Base-by-base conservation (phyloP, 2,329 filamentous ascomycete genomes). In the Phialocephala subalpina region DNA sequence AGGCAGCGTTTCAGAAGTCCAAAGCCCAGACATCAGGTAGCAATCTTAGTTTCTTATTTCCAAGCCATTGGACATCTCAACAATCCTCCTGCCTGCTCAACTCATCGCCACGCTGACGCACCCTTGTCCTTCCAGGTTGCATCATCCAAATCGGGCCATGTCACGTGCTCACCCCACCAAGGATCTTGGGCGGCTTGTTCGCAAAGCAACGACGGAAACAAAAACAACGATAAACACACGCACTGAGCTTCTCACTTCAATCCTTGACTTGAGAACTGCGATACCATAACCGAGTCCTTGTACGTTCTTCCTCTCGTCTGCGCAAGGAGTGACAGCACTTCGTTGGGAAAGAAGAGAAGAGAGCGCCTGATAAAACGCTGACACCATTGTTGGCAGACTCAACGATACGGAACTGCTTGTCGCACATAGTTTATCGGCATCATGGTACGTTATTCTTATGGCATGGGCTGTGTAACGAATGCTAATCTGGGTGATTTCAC, bases 111-210 rank as follows among this genome's bases (percentile, higher is more conserved):
- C 14, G 49, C 25, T 53, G 49, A 53, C 49, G 27, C 49, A 53
- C 18, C 25, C 18, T 53, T 22, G 7, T 16, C 25, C 27, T n/a
- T n/a, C n/a, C n/a, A n/a, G n/a, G 25, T 2, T 9, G 22, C 49
- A n/a, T 22, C 22, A 53, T 53, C 40, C 27, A 25, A 29, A 40
- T 58, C 57, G 59, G 42, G 27, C 27, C 25, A 38, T 5, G n/a
- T 58, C 62, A 60, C 59, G 63, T 65, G 65, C 38, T 12, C 58
- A 69, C 65, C 67, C 67, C 67, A 69, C 67, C 67, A 69, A 60
- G n/a, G n/a, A 29, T 53, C n/a, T n/a, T 5, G 22, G 11, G 49
- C 49, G 49, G 49, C 49, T 53, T 53, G 49, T 53, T 53, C 49
- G 22, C 49, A 53, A 53, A 53, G 49, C 49, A 53, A 53, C 61